Evolutionary conservation across 2,329 filamentous ascomycete genomes (phyloP).

Genomic region (Penicillium occitanis): DNA sequence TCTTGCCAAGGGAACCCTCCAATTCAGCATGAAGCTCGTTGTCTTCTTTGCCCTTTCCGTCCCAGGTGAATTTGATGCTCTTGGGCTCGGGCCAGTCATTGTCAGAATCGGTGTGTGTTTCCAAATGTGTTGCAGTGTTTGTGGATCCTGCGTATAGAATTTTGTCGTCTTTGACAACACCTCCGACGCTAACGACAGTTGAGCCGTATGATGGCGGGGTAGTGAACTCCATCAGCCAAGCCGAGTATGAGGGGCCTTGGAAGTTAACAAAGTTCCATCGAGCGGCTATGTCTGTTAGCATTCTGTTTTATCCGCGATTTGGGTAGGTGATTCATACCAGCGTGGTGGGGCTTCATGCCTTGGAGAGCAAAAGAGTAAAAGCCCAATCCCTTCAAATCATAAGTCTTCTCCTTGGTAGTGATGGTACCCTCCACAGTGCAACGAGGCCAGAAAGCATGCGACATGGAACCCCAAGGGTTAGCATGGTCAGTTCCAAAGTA

Average conservation of each 20-base stretch:
- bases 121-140: constrained; percentile 67
- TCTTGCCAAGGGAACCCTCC: constrained; percentile 66
- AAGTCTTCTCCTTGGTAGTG: constrained; percentile 73
- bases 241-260: constrained; percentile 82
- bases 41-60: constrained; percentile 72
- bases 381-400: constrained; percentile 78
- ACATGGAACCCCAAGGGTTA: constrained; percentile 89
- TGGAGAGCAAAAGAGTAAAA: constrained; percentile 84
- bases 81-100: constrained; percentile 89
- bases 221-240: constrained; percentile 91
- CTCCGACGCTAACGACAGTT: constrained; percentile 79
- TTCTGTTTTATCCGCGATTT: background rate
- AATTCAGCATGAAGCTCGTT: constrained; percentile 69
- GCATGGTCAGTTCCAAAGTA: constrained; percentile 81
- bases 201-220: constrained; percentile 91
- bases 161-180: constrained; percentile 76
- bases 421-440: constrained; percentile 80
- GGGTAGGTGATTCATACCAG: constrained; percentile 53
- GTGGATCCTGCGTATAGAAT: constrained; percentile 70
- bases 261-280: constrained; percentile 94
- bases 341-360: constrained; percentile 99
- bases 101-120: constrained; percentile 68
- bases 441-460: constrained; percentile 92
- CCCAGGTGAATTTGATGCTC: constrained; percentile 73
- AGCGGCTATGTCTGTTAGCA: constrained; percentile 53